Base-by-base conservation (phyloP, 139 green algal genomes). In the Edaphochlamys debaryana region DNA sequence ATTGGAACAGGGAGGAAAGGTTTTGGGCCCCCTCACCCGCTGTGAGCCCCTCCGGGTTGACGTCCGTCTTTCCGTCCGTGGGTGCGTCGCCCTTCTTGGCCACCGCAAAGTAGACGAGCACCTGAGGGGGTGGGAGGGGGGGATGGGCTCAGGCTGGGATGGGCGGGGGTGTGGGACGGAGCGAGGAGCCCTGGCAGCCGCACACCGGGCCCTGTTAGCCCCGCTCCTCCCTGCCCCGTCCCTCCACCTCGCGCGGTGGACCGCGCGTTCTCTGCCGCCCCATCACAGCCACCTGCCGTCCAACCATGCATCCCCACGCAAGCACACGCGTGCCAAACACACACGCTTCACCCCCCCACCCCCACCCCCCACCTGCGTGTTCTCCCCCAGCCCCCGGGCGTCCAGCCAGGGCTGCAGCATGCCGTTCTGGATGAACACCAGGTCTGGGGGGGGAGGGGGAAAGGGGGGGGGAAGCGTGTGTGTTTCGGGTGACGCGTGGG, bases 401-500 rank as follows among this genome's bases (percentile, higher is more conserved):
- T 97, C 91, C 52, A 98, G 86, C 95, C 95, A 98, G 1, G 97
- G 95, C 85, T 99, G 93, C 78, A 99, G 89, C 95, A 99, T 99
- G 50, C 97, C 97, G 82, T 99, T 99, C 79, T 99, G 97, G 42
- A 99, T 94, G 90, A 99, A 99, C 25, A 99, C 96, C 34, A 99
- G 91, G 87, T 99, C 97, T 96, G 93, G 67, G 88, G 0, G 58
- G 32, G n/a, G 69, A 42, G 3, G 40, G 40, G 11, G 27, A 7
- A 42, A 15, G 40, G 40, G 11, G 27, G 11, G 38, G 40, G 67
- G 38, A 11, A 58, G 40, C 25, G 67, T 7, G 66, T n/a, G 34
- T 3, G 66, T 29, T 63, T 29, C 30, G n/a, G n/a, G n/a, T n/a
- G n/a, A n/a, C n/a, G n/a, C n/a, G n/a, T n/a, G n/a, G n/a, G n/a